A percentile compares a stretch with the other conserved stretches of the same genome.
These are phyloP conservation scores for Salix arbutifolia DNA, from an alignment of 345 rosid genomes.

Conservation along the genomic window DNA sequence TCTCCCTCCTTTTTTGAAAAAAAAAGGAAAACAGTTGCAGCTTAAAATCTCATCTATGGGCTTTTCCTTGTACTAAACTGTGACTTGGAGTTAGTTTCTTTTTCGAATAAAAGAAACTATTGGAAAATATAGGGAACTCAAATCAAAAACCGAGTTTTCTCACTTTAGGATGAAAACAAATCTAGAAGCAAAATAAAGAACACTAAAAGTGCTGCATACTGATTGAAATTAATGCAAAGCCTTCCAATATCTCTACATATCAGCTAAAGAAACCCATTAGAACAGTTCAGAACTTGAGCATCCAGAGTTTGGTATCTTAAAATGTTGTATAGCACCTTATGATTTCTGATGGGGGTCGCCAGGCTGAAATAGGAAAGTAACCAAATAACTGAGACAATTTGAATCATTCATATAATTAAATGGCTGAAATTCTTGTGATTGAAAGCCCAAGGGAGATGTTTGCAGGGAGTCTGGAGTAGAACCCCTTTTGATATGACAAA, in stretches of 20 bases:
- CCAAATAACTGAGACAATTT: neutral
- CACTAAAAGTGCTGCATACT: neutral
- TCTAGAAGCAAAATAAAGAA: neutral
- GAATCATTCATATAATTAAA: neutral
- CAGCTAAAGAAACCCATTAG: neutral
- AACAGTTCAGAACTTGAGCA: neutral
- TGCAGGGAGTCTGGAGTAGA: neutral
- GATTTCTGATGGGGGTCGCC: neutral
- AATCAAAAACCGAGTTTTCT: neutral
- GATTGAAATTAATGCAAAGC: neutral
- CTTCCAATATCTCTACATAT: neutral
- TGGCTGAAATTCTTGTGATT: neutral
- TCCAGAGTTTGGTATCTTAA: neutral
- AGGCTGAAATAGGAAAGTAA: conserved; percentile 3
- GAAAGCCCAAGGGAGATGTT: neutral
- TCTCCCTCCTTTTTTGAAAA: neutral
- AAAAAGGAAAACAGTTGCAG: neutral
- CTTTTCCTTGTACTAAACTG: neutral
- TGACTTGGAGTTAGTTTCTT: neutral
- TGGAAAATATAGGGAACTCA: neutral
- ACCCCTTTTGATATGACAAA: neutral
- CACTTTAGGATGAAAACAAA: neutral
- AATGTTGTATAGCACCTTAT: neutral
- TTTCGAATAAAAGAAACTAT: neutral
- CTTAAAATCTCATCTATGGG: neutral